These are phyloP conservation scores for Fimicolochytrium jonesii DNA, from an alignment of 192 early-diverging fungal genomes.

Conservation along the genomic window DNA sequence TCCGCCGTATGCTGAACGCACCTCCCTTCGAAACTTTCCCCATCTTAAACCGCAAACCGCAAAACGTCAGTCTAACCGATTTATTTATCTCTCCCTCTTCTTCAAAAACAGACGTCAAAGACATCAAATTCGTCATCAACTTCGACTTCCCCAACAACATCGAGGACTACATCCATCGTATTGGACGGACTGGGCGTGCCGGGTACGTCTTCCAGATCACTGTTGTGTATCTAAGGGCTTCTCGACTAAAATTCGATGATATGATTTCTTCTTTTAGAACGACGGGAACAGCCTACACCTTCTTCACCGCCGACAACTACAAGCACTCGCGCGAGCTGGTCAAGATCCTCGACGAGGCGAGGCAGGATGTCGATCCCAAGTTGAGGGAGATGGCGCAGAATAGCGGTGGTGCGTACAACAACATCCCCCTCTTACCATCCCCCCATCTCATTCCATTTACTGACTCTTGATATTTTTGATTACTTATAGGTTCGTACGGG, in stretches of 20 bases:
- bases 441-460: not conserved
- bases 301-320: constrained; percentile 54
- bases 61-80: too few species aligned
- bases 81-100: too few species aligned
- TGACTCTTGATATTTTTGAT: not conserved
- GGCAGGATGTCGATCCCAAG: constrained; percentile 50
- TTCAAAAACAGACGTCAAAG: constrained; percentile 50
- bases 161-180: constrained; percentile 88
- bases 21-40: too few species aligned
- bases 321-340: constrained; percentile 48
- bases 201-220: constrained; percentile 26
- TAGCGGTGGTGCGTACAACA: constrained; percentile 33
- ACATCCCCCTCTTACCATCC: not conserved
- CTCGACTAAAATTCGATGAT: too few species aligned
- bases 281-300: constrained; percentile 55
- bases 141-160: constrained; percentile 94
- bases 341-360: constrained; percentile 53
- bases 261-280: constrained; percentile 22
- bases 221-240: too few species aligned
- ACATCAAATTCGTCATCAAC: constrained; percentile 71
- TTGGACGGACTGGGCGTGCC: constrained; percentile 65
- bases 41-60: too few species aligned
- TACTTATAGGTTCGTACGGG: not conserved
- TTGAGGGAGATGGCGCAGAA: constrained; percentile 40
- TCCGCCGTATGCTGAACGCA: too few species aligned